These are phyloP conservation scores for Zasmidium cellare DNA, from an alignment of 2,329 filamentous ascomycete species.

Conservation along the genomic window DNA sequence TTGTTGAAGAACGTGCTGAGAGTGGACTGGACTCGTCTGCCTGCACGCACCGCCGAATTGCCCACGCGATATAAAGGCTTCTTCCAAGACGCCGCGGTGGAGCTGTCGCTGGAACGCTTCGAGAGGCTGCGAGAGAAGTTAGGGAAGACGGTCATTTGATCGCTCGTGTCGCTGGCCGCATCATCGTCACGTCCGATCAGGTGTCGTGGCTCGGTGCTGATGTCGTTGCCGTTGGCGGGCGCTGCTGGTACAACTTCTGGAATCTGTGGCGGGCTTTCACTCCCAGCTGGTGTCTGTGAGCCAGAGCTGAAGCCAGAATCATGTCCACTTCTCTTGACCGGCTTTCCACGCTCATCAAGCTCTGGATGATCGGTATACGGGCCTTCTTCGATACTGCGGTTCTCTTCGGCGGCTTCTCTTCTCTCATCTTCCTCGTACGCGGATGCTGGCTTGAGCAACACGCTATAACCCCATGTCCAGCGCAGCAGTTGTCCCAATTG, in stretches of 20 bases:
- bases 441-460: constrained; percentile 83
- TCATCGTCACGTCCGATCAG: constrained; percentile 32
- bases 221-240: constrained; percentile 51
- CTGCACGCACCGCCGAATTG: constrained; percentile 20
- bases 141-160: constrained; percentile 55
- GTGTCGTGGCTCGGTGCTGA: constrained; percentile 40
- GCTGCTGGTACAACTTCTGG: constrained; percentile 37
- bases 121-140: constrained; percentile 32
- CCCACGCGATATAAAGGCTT: constrained; percentile 24
- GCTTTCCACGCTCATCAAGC: constrained; percentile 33
- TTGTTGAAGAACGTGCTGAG: constrained; percentile 36
- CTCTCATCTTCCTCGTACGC: constrained; percentile 67
- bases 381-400: constrained; percentile 47
- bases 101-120: constrained; percentile 10
- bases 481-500: constrained; percentile 92
- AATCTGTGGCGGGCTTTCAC: constrained; percentile 22
- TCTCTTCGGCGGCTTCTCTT: constrained; percentile 54
- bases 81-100: constrained; percentile 24
- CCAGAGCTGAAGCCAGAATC: constrained; percentile 51
- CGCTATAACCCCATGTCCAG: constrained; percentile 98
- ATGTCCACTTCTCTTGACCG: constrained; percentile 14
- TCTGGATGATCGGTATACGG: constrained; percentile 56
- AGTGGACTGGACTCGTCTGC: constrained; percentile 26
- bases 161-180: constrained; percentile 36
- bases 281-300: constrained; percentile 44